Evolutionary conservation across 2,329 filamentous ascomycete species (phyloP).

Genomic region (Aquanectria penicillioides): DNA sequence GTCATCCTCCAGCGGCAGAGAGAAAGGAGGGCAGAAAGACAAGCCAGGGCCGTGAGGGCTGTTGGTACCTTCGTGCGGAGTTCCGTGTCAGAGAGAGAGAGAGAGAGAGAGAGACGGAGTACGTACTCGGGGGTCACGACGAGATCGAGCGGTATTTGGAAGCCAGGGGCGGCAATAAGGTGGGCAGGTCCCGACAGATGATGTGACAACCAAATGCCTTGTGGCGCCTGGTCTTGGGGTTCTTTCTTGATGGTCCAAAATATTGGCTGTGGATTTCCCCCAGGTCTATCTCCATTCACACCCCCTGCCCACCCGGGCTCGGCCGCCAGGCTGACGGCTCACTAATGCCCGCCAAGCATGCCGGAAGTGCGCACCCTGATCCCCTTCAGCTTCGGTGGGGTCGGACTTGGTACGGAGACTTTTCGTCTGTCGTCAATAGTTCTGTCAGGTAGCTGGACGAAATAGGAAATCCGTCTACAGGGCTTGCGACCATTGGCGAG

Average conservation of each 20-base stretch:
- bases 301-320: slow-evolving; percentile 5
- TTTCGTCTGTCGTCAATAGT: slow-evolving; percentile 15
- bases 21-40: neutral
- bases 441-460: slow-evolving; percentile 19
- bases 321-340: slow-evolving; percentile 21
- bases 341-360: slow-evolving; percentile 22
- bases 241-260: neutral
- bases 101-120: too few relatives aligned
- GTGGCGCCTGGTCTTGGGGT: slow-evolving; percentile 22
- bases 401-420: slow-evolving; percentile 23
- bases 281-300: slow-evolving; percentile 20
- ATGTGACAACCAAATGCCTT: slow-evolving; percentile 24
- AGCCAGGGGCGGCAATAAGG: slow-evolving; percentile 20
- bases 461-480: slow-evolving; percentile 41
- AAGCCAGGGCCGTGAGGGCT: neutral
- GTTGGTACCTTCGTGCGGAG: neutral
- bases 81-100: too few relatives aligned
- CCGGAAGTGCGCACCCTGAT: slow-evolving; percentile 25
- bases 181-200: slow-evolving; percentile 15
- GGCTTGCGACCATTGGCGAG: slow-evolving; percentile 33
- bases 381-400: slow-evolving; percentile 26
- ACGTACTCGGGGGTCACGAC: neutral
- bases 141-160: slow-evolving; percentile 26
- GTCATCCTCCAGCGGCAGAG: slow-evolving; percentile 8
- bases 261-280: slow-evolving; percentile 17